phyloP scores from a whole-genome alignment of 352 stramenopile species.

The Pythium dissimile region DNA sequence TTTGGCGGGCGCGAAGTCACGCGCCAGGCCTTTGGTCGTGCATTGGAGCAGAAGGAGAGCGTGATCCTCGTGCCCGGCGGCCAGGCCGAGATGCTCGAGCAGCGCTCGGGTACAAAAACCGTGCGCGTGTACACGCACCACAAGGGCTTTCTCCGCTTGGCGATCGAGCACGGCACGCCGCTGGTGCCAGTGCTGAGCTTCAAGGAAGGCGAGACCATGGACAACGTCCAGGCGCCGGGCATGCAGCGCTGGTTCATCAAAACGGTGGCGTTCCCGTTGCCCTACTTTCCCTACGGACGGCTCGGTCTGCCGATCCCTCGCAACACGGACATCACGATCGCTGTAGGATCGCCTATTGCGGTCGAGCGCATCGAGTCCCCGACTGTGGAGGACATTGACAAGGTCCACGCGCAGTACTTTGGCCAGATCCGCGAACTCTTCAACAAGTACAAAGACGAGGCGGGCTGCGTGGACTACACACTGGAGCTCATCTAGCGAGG shows the following conservation, averaged over 20 bases:
- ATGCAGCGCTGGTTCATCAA: slow-evolving; percentile 81
- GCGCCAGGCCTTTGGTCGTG: slow-evolving; percentile 44
- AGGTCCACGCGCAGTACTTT: slow-evolving; percentile 67
- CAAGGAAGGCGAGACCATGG: slow-evolving; percentile 78
- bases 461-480: slow-evolving; percentile 67
- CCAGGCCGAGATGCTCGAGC: slow-evolving; percentile 80
- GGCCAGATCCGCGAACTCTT: slow-evolving; percentile 52
- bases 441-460: slow-evolving; percentile 67
- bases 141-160: slow-evolving; percentile 77
- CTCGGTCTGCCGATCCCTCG: slow-evolving; percentile 63
- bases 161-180: slow-evolving; percentile 68
- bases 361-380: slow-evolving; percentile 47
- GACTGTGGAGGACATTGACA: slow-evolving; percentile 52
- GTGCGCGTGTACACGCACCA: slow-evolving; percentile 74
- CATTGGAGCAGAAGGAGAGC: slow-evolving; percentile 52
- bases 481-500: slow-evolving; percentile 48
- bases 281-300: slow-evolving; percentile 75
- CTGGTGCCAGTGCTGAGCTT: slow-evolving; percentile 80
- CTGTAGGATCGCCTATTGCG: slow-evolving; percentile 53
- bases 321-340: slow-evolving; percentile 56
- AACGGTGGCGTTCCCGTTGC: slow-evolving; percentile 73
- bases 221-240: slow-evolving; percentile 71
- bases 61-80: slow-evolving; percentile 77
- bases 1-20: slow-evolving; percentile 77
- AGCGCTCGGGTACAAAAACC: slow-evolving; percentile 51